Percentiles rank a stretch among this genome's conserved stretches.
Conservation (phyloP, 148 eudicot genomes). For the Vaccinium darrowii region DNA sequence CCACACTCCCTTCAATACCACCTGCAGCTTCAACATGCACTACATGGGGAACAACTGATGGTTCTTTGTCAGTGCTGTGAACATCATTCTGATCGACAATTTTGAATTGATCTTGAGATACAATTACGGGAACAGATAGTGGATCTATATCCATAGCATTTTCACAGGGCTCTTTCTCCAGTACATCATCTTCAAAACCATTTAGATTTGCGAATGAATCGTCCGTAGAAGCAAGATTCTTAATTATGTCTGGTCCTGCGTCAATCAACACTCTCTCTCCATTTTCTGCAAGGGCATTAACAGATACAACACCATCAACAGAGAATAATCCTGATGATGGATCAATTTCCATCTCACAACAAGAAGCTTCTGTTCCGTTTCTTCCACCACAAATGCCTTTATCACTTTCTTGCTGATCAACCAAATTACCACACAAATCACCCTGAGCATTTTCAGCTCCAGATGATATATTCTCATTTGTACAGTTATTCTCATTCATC, state of each 20-base stretch:
- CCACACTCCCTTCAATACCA: neutral
- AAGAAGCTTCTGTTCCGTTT: conserved; percentile 7
- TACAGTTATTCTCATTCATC: conserved; percentile 2
- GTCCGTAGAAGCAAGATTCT: conserved; percentile 28
- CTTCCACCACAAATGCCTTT: conserved; percentile 15
- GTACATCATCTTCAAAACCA: conserved; percentile 20
- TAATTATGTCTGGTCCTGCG: conserved; percentile 21
- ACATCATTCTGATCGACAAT: neutral
- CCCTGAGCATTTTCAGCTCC: conserved; percentile 16
- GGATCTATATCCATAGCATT: conserved; percentile 28
- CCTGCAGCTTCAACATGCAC: conserved; percentile 5
- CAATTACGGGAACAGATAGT: neutral
- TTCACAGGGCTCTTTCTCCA: conserved; percentile 19
- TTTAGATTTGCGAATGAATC: conserved; percentile 24
- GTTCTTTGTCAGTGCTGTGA: neutral
- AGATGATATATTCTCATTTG: conserved; percentile 11
- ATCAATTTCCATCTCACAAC: conserved; percentile 55
- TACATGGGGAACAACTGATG: neutral
- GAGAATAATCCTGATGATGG: conserved; percentile 48
- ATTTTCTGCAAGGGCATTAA: conserved; percentile 24
- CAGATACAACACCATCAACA: conserved; percentile 33
- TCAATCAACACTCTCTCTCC: conserved; percentile 26
- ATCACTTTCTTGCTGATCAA: conserved; percentile 16
- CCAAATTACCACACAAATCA: conserved; percentile 19
- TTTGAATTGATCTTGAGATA: neutral